Evolutionary conservation across 2,329 filamentous ascomycete genomes (phyloP), one percentile per base, ranked within the genome.

Genomic region (Penicillium aurantiogriseum): DNA sequence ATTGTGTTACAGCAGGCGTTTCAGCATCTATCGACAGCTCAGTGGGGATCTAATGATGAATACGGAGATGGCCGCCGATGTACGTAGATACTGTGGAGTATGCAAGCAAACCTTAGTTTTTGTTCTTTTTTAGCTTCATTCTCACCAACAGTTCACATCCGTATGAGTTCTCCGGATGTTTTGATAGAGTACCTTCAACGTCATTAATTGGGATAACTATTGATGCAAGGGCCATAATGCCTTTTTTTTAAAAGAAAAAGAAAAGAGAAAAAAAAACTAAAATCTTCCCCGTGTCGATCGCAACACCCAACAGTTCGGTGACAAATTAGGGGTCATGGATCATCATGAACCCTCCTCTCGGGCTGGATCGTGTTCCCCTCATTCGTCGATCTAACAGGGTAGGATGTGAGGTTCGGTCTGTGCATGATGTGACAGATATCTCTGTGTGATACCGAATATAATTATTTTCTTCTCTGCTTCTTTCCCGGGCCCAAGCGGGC

Each of bases 211-310:
- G 58, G 59, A 51, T 21, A 48, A 69, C 63, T 73, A 71, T 72
- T 69, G 63, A 73, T 73, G 72, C 71, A 75, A 75, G 73, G 72
- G 67, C 68, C 68, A 56, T 54, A 58, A 60, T 65, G 61, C 17
- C 29, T 47, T 4, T 36, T 36, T 17, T 36, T 17, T 31, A 9
- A 29, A 29, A 10, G 2, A 29, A 29, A 29, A 29, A 29, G 27
- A 29, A 27, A 27, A 5, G 4, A 31, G 13, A 5, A 33, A 60
- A 61, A 63, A 48, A 50, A 40, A 36, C 40, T 48, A 50, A 58
- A 50, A 40, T 43, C 44, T 51, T 64, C 66, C 65, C 69, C 65
- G 66, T 71, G 70, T 70, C 65, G 70, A 72, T 72, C 67, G 54
- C 31, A 25, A 56, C 40, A 59, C 62, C 53, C 67, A 67, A 52